Base-by-base conservation (phyloP, 768 basidiomycete genomes). In the Naganishia onofrii region DNA sequence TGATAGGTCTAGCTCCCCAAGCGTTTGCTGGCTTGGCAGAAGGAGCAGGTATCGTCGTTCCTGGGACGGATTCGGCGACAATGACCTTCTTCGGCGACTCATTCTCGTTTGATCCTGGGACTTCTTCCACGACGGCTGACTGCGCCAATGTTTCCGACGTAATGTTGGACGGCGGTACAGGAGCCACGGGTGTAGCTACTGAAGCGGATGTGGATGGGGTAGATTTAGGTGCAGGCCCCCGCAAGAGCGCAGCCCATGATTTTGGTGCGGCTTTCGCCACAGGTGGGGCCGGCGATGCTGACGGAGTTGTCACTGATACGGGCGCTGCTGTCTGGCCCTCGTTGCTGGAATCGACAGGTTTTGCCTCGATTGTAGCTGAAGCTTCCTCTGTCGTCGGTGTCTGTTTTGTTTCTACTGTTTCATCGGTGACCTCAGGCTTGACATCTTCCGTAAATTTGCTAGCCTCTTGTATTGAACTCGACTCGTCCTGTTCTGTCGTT, bases 241-340 rank as follows among this genome's bases (percentile, higher is more conserved):
- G 60, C 32, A 77, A 66, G 19, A 76, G 67, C 17, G 76, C 74
- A 12, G 79, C 79, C 79, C 79, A 80, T 10, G 77, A 75, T 56
- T 75, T 76, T 8, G 68, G 66, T 57, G 68, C 46, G 21, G 70
- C 67, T 51, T 74, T 74, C 0, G 66, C 38, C 15, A 31, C 38
- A 19, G 73, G 72, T 55, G 68, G 53, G 3, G 54, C 10, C 65
- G 31, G 54, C n/a, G 69, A 23, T 26, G 68, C 26, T 28, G 76
- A 23, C n/a, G 68, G 10, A 8, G 70, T 23, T 31, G 46, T 21
- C 21, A 44, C 54, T n/a, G 29, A 31, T 31, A 29, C 29, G 4
- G 48, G 3, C 23, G 48, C 48, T 23, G 23, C 7, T 51, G 3
- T 51, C 48, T 21, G 3, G 48, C 19, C 12, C 23, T 4, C n/a